Evolutionary conservation across 2,329 filamentous ascomycete genomes (phyloP), one percentile per base, ranked within the genome.

Genomic region (Apiospora rasikravindrae): DNA sequence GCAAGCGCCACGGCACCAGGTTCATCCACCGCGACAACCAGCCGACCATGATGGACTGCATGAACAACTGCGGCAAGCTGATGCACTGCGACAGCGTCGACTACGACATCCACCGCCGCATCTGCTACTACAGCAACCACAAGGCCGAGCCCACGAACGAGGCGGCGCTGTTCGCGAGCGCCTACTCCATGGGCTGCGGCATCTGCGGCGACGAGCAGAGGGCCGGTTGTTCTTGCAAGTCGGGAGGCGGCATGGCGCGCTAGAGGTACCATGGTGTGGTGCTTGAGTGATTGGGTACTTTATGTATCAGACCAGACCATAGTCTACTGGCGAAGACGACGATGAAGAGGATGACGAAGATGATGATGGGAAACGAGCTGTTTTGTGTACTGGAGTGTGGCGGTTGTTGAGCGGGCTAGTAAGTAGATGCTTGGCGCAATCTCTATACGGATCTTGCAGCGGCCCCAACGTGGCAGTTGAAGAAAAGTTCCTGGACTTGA

Each of bases 81-180:
- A 53, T 53, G 24, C 49, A 53, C 8, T 53, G 49, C 49, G 49
- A 53, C 49, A 53, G 49, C 49, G 49, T 53, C 49, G 49, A 53
- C 49, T 53, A 53, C 49, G 49, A 53, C 49, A 53, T 29, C 13
- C 24, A 29, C 24, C 49, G 49, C 24, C 10, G 13, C 49, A 53
- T 53, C 49, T 53, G 49, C 49, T 51, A 51, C 49, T 51, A 51
- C 49, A 26, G 49, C 49, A 51, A 51, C n/a, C 49, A 51, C 49
- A 51, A n/a, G 49, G 49, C n/a, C n/a, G 49, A 51, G 49, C 49
- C 49, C 8, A 14, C 13, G n/a, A 26, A 8, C 49, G 49, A 51
- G 49, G n/a, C 49, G n/a, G n/a, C n/a, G 1, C n/a, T 51, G 49
- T 51, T 51, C n/a, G 49, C 49, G n/a, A 51, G 49, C 10, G 49